phyloP scores from a whole-genome alignment of 495 filamentous ascomycete species.

The Podospora conica region DNA sequence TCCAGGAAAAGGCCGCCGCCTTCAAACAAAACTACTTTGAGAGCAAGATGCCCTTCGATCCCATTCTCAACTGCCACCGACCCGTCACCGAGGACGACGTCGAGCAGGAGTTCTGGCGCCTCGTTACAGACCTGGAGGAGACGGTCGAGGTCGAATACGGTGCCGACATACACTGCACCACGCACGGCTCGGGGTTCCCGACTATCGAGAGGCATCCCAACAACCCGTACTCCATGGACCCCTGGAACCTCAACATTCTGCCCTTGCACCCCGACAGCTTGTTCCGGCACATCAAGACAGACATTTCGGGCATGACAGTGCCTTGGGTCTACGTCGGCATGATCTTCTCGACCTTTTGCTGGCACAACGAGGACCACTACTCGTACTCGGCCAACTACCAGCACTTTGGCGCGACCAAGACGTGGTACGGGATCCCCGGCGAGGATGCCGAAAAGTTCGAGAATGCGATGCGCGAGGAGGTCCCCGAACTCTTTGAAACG shows the following conservation, averaged over 20 bases:
- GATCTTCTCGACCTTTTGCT: conserved; percentile 99
- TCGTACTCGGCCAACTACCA: conserved; percentile 98
- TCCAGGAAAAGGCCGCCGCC: conserved; percentile 89
- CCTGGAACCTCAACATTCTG: conserved; percentile 95
- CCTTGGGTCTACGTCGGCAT: conserved; percentile 99
- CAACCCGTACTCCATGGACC: conserved; percentile 77
- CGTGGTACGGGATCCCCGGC: conserved; percentile 97
- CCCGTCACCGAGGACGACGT: conserved; percentile 93
- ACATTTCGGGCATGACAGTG: conserved; percentile 99
- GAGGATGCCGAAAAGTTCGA: conserved; percentile 93
- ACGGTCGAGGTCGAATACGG: conserved; percentile 98
- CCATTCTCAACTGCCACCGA: conserved; percentile 67
- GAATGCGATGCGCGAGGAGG: conserved; percentile 86
- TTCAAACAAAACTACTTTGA: conserved; percentile 95
- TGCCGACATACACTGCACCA: conserved; percentile 97
- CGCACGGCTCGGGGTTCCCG: conserved; percentile 95
- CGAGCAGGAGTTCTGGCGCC: conserved; percentile 92
- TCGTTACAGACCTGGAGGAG: conserved; percentile 88
- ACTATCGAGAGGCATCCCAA: conserved; percentile 88
- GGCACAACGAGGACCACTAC: conserved; percentile 98
- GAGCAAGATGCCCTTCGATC: conserved; percentile 83
- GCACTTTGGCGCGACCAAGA: conserved; percentile 97
- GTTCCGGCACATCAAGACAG: conserved; percentile 94
- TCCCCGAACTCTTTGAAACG: conserved; percentile 93
- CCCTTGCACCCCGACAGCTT: conserved; percentile 87